Percentiles rank a stretch among this genome's conserved stretches.
Conservation (phyloP, 176 grass and related monocot species). For the Triticum turgidum region DNA sequence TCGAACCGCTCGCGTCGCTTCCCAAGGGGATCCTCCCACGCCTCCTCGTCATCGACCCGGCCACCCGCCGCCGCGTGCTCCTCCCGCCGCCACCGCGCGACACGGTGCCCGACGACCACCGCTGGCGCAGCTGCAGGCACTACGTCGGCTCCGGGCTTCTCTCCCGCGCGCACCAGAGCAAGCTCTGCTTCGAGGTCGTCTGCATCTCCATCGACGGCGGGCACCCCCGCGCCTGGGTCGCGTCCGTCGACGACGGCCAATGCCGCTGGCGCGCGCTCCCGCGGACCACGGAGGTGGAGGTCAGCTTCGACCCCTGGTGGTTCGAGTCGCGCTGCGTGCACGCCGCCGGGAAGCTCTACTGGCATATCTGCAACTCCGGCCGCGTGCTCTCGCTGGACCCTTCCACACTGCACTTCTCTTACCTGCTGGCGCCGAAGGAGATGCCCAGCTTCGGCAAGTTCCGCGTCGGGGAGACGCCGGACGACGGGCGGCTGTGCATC, state of each 20-base stretch:
- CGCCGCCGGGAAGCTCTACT: neutral
- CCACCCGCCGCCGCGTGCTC: no score
- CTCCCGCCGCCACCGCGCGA: neutral
- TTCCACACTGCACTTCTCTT: neutral
- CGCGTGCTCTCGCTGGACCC: constrained; percentile 4
- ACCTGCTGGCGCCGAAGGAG: neutral
- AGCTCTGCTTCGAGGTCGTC: constrained; percentile 3
- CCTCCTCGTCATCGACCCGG: constrained; percentile 12
- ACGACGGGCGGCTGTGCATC: neutral
- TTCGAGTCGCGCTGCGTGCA: constrained; percentile 15
- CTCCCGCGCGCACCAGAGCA: neutral
- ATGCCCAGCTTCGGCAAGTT: neutral
- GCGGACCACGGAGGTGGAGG: neutral
- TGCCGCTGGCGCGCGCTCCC: neutral
- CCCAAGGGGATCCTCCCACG: neutral
- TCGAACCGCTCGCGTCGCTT: neutral
- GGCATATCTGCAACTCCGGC: neutral
- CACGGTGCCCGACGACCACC: neutral
- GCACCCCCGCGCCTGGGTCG: neutral
- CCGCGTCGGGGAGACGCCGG: constrained; percentile 5
- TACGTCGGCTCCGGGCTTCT: constrained; percentile 7
- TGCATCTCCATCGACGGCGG: constrained; percentile 29
- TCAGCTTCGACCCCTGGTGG: constrained; percentile 7
- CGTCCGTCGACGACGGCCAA: neutral
- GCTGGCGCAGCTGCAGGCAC: neutral